A percentile compares a stretch with the other conserved stretches of the same genome.
Evolutionary conservation across 352 stramenopile species (phyloP).

Genomic region (Phytophthora palmivora): DNA sequence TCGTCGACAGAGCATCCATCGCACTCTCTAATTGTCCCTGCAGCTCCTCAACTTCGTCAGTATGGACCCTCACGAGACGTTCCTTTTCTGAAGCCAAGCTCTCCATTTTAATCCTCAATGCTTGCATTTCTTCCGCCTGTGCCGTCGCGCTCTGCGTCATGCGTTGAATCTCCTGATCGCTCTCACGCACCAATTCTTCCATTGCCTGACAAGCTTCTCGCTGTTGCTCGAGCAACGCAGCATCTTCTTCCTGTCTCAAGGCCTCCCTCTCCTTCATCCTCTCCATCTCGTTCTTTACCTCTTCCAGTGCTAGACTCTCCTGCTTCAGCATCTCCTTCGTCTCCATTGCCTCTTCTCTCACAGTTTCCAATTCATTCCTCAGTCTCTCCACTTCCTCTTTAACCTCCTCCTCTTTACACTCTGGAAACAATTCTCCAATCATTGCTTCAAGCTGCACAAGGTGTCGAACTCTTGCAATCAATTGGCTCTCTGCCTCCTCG

Average conservation of each 20-base stretch:
- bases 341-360: slow-evolving; percentile 38
- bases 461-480: slow-evolving; percentile 20
- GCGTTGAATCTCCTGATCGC: slow-evolving; percentile 50
- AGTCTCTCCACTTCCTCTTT: slow-evolving; percentile 15
- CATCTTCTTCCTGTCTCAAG: slow-evolving; percentile 48
- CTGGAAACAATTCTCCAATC: slow-evolving; percentile 23
- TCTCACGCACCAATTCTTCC: slow-evolving; percentile 46
- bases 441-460: slow-evolving; percentile 34
- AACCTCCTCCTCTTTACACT: slow-evolving; percentile 25
- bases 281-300: slow-evolving; percentile 46
- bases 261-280: slow-evolving; percentile 31
- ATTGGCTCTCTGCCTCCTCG: slow-evolving; percentile 3
- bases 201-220: slow-evolving; percentile 53
- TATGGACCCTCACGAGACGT: slow-evolving; percentile 21
- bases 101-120: slow-evolving; percentile 32
- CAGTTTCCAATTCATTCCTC: slow-evolving; percentile 24
- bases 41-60: slow-evolving; percentile 32
- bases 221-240: slow-evolving; percentile 45
- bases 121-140: slow-evolving; percentile 44
- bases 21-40: slow-evolving; percentile 35
- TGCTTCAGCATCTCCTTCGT: slow-evolving; percentile 40
- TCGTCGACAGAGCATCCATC: slow-evolving; percentile 22
- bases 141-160: slow-evolving; percentile 41
- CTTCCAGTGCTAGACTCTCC: slow-evolving; percentile 45
- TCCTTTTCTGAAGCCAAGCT: slow-evolving; percentile 32